Evolutionary conservation across 2,329 filamentous ascomycete species (phyloP).

Genomic region (Lecanosticta acicola): DNA sequence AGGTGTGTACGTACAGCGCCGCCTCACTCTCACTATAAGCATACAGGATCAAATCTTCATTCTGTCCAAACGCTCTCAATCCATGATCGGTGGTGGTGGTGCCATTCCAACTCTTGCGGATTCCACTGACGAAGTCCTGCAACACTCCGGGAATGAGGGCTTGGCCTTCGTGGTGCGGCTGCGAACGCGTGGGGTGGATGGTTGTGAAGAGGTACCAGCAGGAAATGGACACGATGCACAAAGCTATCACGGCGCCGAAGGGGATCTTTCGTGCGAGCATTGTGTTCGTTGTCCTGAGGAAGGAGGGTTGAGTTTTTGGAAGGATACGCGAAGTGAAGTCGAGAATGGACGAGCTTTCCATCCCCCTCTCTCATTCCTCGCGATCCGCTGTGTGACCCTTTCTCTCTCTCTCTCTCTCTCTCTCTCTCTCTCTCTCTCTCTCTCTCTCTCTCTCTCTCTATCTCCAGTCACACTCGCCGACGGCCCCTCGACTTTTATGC

Average conservation of each 20-base stretch:
- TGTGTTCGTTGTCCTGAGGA: too few species aligned
- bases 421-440: too few species aligned
- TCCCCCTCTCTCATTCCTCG: too few species aligned
- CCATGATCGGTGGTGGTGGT: neutral
- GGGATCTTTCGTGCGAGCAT: neutral
- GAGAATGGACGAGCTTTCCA: too few species aligned
- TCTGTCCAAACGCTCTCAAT: neutral
- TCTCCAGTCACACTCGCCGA: too few species aligned
- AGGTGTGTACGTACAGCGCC: neutral
- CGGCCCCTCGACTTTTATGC: too few species aligned
- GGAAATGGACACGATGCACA: neutral
- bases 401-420: too few species aligned
- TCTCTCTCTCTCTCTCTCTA: too few species aligned
- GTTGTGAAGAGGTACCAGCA: neutral
- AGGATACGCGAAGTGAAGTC: too few species aligned
- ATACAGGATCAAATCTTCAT: constrained; percentile 15
- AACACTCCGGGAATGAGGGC: neutral
- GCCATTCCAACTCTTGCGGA: neutral
- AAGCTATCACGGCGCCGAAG: neutral
- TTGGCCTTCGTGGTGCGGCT: neutral
- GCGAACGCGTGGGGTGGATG: neutral
- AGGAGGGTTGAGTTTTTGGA: too few species aligned
- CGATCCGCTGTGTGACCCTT: too few species aligned
- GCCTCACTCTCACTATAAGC: constrained; percentile 13
- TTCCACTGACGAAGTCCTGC: neutral